These are phyloP conservation scores for Lepraria neglecta DNA, from an alignment of 495 filamentous ascomycete genomes.

Conservation along the genomic window DNA sequence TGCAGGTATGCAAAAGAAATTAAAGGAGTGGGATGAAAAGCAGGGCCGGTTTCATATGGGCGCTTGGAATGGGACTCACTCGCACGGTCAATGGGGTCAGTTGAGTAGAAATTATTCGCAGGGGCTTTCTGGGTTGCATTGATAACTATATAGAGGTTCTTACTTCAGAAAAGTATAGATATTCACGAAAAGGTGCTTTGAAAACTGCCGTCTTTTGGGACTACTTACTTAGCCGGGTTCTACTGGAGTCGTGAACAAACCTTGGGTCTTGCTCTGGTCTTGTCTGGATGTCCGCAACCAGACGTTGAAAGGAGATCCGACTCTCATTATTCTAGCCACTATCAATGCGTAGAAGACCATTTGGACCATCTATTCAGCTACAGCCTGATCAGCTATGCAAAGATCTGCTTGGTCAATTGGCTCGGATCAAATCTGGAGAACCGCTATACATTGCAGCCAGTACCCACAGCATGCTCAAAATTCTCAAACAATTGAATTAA, in stretches of 20 bases:
- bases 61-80: conserved; percentile 1
- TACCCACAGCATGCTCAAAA: not conserved
- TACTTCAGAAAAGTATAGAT: not conserved
- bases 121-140: conserved; percentile 4
- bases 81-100: conserved; percentile 1
- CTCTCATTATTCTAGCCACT: not conserved
- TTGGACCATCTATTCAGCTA: conserved; percentile 2
- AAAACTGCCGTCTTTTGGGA: not conserved
- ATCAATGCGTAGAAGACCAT: conserved; percentile 1
- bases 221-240: not conserved
- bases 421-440: not conserved
- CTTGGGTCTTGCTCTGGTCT: conserved; percentile 4
- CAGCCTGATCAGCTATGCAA: not conserved
- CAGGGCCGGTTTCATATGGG: not conserved
- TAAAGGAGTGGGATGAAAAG: conserved; percentile 2
- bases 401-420: conserved; percentile 2
- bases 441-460: not conserved
- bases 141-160: conserved; percentile 2
- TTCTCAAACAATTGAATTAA: not conserved
- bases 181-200: not conserved
- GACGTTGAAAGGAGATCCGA: not conserved
- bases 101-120: not conserved
- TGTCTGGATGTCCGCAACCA: conserved; percentile 1
- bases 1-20: not conserved
- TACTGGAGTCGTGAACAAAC: not conserved